Evolutionary conservation across 169 alveolate species (phyloP).

Genomic region (Theileria orientalis): DNA sequence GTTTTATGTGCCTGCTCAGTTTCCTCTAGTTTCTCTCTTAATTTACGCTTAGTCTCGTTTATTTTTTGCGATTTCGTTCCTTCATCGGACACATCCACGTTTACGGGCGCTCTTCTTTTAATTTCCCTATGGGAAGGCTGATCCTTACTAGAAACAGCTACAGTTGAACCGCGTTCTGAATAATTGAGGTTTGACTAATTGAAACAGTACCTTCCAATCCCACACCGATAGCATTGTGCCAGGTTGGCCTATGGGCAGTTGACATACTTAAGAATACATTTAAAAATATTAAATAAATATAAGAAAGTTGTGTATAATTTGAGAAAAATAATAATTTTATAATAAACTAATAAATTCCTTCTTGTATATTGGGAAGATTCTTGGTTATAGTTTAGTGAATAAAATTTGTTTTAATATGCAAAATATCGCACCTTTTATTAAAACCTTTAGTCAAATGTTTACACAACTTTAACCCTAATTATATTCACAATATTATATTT

Average conservation of each 20-base stretch:
- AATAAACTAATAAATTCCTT: too few relatives aligned
- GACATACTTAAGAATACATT: conserved; percentile 61
- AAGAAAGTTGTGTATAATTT: not conserved
- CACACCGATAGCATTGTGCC: conserved; percentile 79
- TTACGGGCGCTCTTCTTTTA: conserved; percentile 66
- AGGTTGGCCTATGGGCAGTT: conserved; percentile 81
- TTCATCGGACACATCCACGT: conserved; percentile 50
- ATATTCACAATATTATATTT: not conserved
- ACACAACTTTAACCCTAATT: too few relatives aligned
- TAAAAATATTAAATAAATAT: not conserved
- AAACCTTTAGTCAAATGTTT: too few relatives aligned
- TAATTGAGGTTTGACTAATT: not conserved
- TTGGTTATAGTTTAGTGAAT: too few relatives aligned
- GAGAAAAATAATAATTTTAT: too few relatives aligned
- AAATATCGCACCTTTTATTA: too few relatives aligned
- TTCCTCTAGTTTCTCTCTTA: conserved; percentile 39
- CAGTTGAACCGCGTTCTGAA: conserved; percentile 65
- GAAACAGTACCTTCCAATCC: conserved; percentile 65
- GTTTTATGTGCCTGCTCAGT: conserved; percentile 48
- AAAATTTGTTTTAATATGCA: too few relatives aligned
- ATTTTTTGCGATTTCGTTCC: conserved; percentile 55
- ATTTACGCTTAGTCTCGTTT: conserved; percentile 27
- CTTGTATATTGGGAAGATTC: too few relatives aligned
- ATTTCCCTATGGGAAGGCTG: conserved; percentile 72
- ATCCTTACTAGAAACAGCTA: conserved; percentile 75